Conservation (phyloP, 108 stramenopile species). For the Pseudonitzschia delicatissima region DNA sequence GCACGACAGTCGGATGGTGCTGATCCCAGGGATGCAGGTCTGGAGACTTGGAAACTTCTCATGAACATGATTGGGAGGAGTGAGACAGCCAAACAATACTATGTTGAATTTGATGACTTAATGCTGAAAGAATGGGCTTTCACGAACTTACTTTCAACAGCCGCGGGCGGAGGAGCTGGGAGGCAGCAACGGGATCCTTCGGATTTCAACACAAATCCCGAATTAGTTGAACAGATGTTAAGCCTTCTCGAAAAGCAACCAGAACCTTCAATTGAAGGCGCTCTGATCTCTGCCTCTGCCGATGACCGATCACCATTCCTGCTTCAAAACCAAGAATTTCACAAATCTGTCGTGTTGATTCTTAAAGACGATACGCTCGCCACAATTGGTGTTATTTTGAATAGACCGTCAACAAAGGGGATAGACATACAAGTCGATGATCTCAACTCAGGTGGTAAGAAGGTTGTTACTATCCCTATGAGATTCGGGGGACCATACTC, state of each 20-base stretch:
- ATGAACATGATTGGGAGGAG: slow-evolving; percentile 48
- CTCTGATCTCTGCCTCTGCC: slow-evolving; percentile 26
- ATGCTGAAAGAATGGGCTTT: slow-evolving; percentile 88
- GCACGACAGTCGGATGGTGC: slow-evolving; percentile 26
- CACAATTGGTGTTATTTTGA: slow-evolving; percentile 70
- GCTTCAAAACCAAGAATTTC: slow-evolving; percentile 70
- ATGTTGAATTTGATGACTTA: slow-evolving; percentile 70
- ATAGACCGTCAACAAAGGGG: slow-evolving; percentile 58
- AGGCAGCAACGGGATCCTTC: slow-evolving; percentile 27
- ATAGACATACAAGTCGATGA: slow-evolving; percentile 39
- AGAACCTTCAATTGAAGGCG: slow-evolving; percentile 12
- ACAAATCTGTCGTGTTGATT: slow-evolving; percentile 73
- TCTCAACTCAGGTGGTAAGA: slow-evolving; percentile 16
- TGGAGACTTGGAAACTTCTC: slow-evolving; percentile 67
- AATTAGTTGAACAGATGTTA: slow-evolving; percentile 13
- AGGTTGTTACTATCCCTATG: slow-evolving; percentile 50
- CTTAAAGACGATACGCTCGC: slow-evolving; percentile 62
- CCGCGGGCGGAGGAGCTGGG: slow-evolving; percentile 27
- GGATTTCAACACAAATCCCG: slow-evolving; percentile 31
- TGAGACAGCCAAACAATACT: slow-evolving; percentile 24
- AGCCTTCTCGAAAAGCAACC: slow-evolving; percentile 5
- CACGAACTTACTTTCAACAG: slow-evolving; percentile 52
- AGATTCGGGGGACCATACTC: slow-evolving; percentile 85
- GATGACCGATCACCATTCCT: slow-evolving; percentile 60
- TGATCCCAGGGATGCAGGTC: slow-evolving; percentile 62